Percentiles rank a stretch among this genome's conserved stretches.
These are phyloP conservation scores for Yamadazyma sp. DNA, from an alignment of 805 yeast genomes.

Conservation along the genomic window DNA sequence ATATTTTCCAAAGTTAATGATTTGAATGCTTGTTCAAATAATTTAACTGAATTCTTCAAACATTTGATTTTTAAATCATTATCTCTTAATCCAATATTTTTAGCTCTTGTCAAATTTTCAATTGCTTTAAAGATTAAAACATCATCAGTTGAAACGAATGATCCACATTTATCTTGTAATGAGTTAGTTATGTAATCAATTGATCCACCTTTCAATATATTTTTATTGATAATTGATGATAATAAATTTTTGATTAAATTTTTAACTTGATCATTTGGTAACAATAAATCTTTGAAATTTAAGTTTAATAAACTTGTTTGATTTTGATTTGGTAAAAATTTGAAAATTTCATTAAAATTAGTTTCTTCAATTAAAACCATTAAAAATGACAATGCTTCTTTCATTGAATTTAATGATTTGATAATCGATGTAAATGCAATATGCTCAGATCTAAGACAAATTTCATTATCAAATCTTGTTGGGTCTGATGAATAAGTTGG, in stretches of 20 bases:
- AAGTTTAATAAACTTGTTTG: slow-evolving; percentile 66
- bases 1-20: slow-evolving; percentile 75
- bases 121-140: slow-evolving; percentile 91
- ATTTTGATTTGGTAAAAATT: slow-evolving; percentile 62
- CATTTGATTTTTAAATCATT: slow-evolving; percentile 63
- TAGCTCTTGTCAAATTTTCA: slow-evolving; percentile 86
- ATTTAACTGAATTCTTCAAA: slow-evolving; percentile 67
- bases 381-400: slow-evolving; percentile 87
- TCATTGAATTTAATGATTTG: slow-evolving; percentile 70
- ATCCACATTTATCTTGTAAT: slow-evolving; percentile 88
- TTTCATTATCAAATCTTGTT: slow-evolving; percentile 52
- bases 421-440: slow-evolving; percentile 79
- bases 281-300: slow-evolving; percentile 72
- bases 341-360: slow-evolving; percentile 64
- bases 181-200: slow-evolving; percentile 86
- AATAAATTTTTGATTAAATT: slow-evolving; percentile 80
- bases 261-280: slow-evolving; percentile 59
- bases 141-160: slow-evolving; percentile 91
- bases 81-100: slow-evolving; percentile 68
- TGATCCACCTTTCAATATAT: slow-evolving; percentile 86
- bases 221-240: slow-evolving; percentile 84
- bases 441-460: slow-evolving; percentile 84
- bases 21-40: slow-evolving; percentile 78
- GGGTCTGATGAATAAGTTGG: slow-evolving; percentile 52
- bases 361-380: slow-evolving; percentile 76